Conservation (phyloP, 805 yeast species). For the Saccharomycopsis sp. region DNA sequence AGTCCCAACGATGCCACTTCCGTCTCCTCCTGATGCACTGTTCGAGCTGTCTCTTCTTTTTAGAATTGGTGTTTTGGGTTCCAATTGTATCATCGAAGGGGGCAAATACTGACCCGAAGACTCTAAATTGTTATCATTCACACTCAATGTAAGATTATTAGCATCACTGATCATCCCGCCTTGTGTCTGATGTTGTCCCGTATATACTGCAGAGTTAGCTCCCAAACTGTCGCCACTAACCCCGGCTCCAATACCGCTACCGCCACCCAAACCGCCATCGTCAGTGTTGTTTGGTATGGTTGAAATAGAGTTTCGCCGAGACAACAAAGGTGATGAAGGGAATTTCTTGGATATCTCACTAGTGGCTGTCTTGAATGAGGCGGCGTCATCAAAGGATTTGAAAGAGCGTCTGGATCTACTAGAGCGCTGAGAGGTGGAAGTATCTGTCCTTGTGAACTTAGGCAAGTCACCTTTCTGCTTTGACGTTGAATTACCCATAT, state of each 20-base stretch:
- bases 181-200: no score
- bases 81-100: conserved; percentile 59
- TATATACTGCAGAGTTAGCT: no score
- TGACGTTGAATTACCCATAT: conserved; percentile 50
- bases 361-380: conserved; percentile 28
- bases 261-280: no score
- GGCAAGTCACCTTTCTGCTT: conserved; percentile 32
- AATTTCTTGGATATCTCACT: conserved; percentile 22
- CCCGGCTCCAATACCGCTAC: no score
- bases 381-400: conserved; percentile 27
- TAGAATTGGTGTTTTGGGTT: conserved; percentile 67
- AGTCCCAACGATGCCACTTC: conserved; percentile 24
- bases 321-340: conserved; percentile 4
- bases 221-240: no score
- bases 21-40: no score
- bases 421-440: conserved; percentile 40
- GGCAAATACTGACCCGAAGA: conserved; percentile 32
- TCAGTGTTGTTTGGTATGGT: conserved; percentile 7
- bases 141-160: conserved; percentile 13
- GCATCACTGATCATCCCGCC: no score
- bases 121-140: conserved; percentile 21
- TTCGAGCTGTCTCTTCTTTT: conserved; percentile 40
- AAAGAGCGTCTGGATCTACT: conserved; percentile 28
- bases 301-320: no score
- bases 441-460: conserved; percentile 44